Conservation (phyloP, 148 eudicot species). For the Camellia sinensis region DNA sequence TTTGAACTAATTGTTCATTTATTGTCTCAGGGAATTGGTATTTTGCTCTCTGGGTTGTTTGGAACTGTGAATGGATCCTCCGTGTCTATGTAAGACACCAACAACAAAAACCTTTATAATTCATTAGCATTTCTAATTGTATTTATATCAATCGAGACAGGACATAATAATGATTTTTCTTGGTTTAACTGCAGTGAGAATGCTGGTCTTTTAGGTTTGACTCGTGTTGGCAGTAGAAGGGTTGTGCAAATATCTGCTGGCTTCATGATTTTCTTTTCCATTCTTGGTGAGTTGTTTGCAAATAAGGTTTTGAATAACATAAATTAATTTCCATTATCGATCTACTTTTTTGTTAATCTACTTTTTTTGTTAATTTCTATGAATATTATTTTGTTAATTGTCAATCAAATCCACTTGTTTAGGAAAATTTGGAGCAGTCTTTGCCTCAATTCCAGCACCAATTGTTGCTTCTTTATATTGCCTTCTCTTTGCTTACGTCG, state of each 20-base stretch:
- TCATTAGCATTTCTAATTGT: background rate
- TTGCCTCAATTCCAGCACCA: slow-evolving; percentile 92
- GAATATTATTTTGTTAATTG: background rate
- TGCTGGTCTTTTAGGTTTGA: slow-evolving; percentile 84
- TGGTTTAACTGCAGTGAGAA: slow-evolving; percentile 61
- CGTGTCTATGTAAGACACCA: slow-evolving; percentile 73
- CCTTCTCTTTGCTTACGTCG: slow-evolving; percentile 91
- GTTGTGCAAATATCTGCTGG: slow-evolving; percentile 94
- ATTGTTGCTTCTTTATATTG: slow-evolving; percentile 89
- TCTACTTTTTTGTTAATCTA: too few species aligned
- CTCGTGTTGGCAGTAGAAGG: slow-evolving; percentile 95
- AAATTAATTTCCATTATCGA: too few species aligned
- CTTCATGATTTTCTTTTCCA: slow-evolving; percentile 92
- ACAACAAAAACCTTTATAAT: background rate
- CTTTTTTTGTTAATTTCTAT: too few species aligned
- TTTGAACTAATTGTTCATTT: slow-evolving; percentile 1
- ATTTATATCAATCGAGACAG: background rate
- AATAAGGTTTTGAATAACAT: background rate
- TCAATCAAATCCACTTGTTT: slow-evolving; percentile 13
- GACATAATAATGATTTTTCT: slow-evolving; percentile 27
- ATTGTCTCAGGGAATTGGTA: slow-evolving; percentile 72
- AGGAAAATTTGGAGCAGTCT: slow-evolving; percentile 96
- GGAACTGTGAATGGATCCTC: slow-evolving; percentile 87
- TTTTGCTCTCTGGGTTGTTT: slow-evolving; percentile 81
- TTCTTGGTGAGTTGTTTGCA: slow-evolving; percentile 55